Conservation (phyloP, 768 basidiomycete genomes). For the Macrolepiota fuliginosa region DNA sequence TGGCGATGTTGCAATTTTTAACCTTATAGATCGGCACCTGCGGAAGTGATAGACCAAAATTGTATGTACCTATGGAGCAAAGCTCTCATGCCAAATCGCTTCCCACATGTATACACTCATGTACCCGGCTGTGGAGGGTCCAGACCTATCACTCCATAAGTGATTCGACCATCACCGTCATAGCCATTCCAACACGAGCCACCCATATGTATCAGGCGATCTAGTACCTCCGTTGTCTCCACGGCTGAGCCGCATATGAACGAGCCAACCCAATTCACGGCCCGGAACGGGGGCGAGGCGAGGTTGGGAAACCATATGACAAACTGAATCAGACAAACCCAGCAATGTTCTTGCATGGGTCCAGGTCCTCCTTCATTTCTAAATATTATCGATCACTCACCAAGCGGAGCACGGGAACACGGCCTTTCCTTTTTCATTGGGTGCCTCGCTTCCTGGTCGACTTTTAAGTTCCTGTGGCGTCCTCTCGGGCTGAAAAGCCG, state of each 20-base stretch:
- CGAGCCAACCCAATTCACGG: neutral
- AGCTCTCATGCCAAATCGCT: constrained; percentile 2
- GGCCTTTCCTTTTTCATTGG: neutral
- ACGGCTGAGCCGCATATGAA: constrained; percentile 3
- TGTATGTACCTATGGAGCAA: neutral
- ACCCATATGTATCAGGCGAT: neutral
- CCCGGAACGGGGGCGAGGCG: neutral
- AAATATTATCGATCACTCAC: neutral
- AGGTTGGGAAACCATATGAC: neutral
- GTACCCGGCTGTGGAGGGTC: neutral
- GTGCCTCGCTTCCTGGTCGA: neutral
- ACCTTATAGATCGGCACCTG: neutral
- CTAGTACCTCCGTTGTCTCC: neutral
- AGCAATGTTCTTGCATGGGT: neutral
- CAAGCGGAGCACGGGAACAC: neutral
- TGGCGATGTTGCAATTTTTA: neutral
- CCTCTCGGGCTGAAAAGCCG: neutral
- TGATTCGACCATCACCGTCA: neutral
- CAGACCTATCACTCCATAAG: neutral
- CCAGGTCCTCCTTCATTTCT: constrained; percentile 3
- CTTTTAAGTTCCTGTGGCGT: neutral
- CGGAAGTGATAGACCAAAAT: neutral
- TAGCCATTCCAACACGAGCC: constrained; percentile 2
- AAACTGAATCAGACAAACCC: neutral
- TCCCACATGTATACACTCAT: neutral